phyloP scores from a whole-genome alignment of 2,329 filamentous ascomycete genomes.

The Aspergillus melleus region DNA sequence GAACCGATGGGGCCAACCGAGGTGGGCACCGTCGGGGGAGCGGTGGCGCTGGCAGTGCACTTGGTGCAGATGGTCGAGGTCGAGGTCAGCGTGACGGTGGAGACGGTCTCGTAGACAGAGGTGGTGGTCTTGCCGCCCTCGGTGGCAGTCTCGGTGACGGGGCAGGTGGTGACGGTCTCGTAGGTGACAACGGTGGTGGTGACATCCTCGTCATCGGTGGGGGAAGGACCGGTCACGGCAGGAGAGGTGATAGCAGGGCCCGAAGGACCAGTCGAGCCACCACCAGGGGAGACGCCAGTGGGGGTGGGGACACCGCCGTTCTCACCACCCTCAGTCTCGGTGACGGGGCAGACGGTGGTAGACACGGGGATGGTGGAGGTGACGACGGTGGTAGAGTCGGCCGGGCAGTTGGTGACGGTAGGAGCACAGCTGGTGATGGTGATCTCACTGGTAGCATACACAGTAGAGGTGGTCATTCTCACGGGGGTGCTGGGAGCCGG shows the following conservation, averaged over 20 bases:
- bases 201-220: constrained; percentile 11
- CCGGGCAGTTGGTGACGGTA: constrained; percentile 53
- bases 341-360: constrained; percentile 60
- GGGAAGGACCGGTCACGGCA: constrained; percentile 7
- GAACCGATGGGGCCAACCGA: too few species aligned
- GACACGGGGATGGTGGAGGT: constrained; percentile 58
- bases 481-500: constrained; percentile 20
- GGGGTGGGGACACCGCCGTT: constrained; percentile 3
- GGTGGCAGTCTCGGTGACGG: constrained; percentile 35
- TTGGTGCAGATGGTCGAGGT: constrained; percentile 27
- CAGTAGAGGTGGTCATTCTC: constrained; percentile 37
- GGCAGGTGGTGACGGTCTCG: constrained; percentile 32
- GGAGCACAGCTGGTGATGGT: constrained; percentile 44
- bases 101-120: constrained; percentile 57
- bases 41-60: constrained; percentile 16
- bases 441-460: constrained; percentile 37
- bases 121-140: constrained; percentile 52
- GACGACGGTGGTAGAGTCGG: constrained; percentile 49
- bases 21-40: background rate
- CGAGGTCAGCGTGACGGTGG: constrained; percentile 43
- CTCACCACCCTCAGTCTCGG: constrained; percentile 19
- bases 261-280: constrained; percentile 13
- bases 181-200: constrained; percentile 30
- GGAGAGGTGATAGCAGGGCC: constrained; percentile 6
- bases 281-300: constrained; percentile 9